phyloP scores from a whole-genome alignment of 2,329 filamentous ascomycete species.

The Cercospora citrullina region DNA sequence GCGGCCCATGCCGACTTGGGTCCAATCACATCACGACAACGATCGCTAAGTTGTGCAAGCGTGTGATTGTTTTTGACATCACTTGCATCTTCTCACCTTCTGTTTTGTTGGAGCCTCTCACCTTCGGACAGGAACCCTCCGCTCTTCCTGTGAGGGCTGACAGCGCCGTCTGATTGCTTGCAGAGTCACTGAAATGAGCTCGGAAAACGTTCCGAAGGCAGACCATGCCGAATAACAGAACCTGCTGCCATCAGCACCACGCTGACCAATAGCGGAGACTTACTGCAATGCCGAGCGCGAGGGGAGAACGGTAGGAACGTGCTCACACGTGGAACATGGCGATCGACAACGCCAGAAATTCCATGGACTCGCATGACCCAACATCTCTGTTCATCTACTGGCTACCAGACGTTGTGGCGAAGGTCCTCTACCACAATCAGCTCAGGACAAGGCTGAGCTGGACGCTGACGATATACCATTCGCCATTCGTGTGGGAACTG shows the following conservation, averaged over 20 bases:
- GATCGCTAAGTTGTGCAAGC: neutral
- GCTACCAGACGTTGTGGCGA: neutral
- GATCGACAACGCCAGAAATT: neutral
- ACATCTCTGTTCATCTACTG: neutral
- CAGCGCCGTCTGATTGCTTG: neutral
- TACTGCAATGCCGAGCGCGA: neutral
- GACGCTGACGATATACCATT: neutral
- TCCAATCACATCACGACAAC: neutral
- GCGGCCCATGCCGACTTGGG: neutral
- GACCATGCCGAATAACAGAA: neutral
- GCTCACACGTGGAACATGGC: conserved; percentile 9
- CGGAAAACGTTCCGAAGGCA: neutral
- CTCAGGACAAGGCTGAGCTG: neutral
- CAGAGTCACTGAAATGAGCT: neutral
- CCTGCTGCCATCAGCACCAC: neutral
- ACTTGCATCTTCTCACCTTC: neutral
- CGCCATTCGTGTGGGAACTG: neutral
- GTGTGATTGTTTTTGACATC: neutral
- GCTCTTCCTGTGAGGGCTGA: neutral
- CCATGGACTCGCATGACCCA: neutral
- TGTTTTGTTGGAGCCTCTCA: neutral
- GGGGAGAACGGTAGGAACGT: conserved; percentile 11
- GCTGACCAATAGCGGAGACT: neutral
- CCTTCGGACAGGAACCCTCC: neutral
- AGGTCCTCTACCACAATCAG: neutral